A percentile compares a stretch with the other conserved stretches of the same genome.
Conservation (phyloP, 768 basidiomycete species). For the Podaxis sp. region DNA sequence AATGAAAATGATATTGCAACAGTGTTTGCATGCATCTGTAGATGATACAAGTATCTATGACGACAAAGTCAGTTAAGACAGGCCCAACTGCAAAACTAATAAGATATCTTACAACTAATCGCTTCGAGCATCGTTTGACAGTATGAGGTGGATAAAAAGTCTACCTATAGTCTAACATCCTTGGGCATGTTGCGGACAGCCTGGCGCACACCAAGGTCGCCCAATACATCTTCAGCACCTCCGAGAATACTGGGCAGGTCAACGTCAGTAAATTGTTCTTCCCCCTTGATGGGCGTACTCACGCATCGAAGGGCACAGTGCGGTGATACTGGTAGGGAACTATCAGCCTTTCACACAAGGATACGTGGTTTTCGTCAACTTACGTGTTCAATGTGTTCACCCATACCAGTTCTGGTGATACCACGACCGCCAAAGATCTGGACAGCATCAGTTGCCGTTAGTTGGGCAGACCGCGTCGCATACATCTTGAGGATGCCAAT, state of each 20-base stretch:
- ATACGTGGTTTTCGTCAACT: slow-evolving; percentile 16
- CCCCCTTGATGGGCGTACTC: slow-evolving; percentile 17
- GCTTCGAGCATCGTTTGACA: background rate
- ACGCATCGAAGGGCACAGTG: slow-evolving; percentile 62
- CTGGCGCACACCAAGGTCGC: slow-evolving; percentile 79
- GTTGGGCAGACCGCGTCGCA: slow-evolving; percentile 54
- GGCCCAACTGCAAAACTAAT: background rate
- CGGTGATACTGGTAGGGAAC: slow-evolving; percentile 47
- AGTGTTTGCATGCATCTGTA: too few species aligned
- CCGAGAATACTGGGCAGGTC: slow-evolving; percentile 48
- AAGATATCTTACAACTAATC: background rate
- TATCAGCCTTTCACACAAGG: slow-evolving; percentile 19
- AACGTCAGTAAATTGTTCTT: background rate
- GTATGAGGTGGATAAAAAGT: background rate
- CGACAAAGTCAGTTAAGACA: too few species aligned
- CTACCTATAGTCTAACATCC: slow-evolving; percentile 51
- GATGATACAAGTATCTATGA: too few species aligned
- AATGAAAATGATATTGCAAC: too few species aligned
- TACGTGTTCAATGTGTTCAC: slow-evolving; percentile 64
- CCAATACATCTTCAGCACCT: slow-evolving; percentile 80
- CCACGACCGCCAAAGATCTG: slow-evolving; percentile 88
- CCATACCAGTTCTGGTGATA: slow-evolving; percentile 77
- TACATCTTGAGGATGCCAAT: slow-evolving; percentile 72
- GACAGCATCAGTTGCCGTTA: slow-evolving; percentile 68
- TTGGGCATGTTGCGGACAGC: slow-evolving; percentile 74